Conservation (phyloP, 768 basidiomycete genomes). For the Hericium coralloides region DNA sequence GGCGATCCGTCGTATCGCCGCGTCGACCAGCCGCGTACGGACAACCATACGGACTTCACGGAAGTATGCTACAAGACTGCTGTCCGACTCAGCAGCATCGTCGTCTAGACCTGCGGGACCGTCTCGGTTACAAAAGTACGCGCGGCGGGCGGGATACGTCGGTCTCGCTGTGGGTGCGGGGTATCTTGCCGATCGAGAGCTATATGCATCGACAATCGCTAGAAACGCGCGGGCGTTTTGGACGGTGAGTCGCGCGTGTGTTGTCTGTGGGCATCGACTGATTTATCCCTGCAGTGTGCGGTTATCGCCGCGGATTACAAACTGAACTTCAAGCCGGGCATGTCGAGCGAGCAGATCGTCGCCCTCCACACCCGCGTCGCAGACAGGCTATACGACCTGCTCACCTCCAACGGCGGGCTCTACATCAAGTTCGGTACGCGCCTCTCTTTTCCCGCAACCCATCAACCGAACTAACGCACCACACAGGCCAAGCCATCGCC, state of each 20-base stretch:
- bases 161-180: constrained; percentile 21
- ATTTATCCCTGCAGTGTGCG: constrained; percentile 40
- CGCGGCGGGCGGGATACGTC: constrained; percentile 18
- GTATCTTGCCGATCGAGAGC: constrained; percentile 32
- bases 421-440: constrained; percentile 73
- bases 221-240: constrained; percentile 42
- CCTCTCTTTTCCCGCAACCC: constrained; percentile 6
- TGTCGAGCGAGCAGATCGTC: constrained; percentile 58
- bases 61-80: not conserved
- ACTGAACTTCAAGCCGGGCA: constrained; percentile 70
- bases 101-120: not conserved
- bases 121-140: constrained; percentile 1
- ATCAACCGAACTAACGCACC: no score
- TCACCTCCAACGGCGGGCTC: constrained; percentile 75
- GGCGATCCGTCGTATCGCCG: no score
- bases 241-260: constrained; percentile 28
- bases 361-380: constrained; percentile 82
- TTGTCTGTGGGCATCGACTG: not conserved
- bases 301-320: constrained; percentile 79
- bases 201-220: constrained; percentile 38
- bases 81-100: not conserved
- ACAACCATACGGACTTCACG: no score
- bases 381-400: constrained; percentile 61
- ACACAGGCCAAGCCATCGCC: constrained; percentile 63
- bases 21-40: no score